These are phyloP conservation scores for Podila clonocystis DNA, from an alignment of 192 early-diverging fungal species.

Conservation along the genomic window DNA sequence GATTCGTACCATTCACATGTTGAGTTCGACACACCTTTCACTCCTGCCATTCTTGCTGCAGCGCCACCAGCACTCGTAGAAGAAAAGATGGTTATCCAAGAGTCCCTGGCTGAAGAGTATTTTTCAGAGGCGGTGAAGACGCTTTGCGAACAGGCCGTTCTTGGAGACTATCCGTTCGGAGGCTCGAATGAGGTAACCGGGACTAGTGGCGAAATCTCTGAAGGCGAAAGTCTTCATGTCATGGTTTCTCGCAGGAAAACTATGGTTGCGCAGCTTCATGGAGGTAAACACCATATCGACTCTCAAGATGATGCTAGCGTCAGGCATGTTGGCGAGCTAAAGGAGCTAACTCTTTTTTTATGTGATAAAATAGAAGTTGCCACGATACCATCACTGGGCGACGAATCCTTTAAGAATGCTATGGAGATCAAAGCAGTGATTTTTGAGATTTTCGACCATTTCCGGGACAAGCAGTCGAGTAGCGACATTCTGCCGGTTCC, in stretches of 20 bases:
- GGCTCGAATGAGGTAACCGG: slow-evolving; percentile 55
- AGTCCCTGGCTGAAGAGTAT: slow-evolving; percentile 30
- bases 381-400: slow-evolving; percentile 31
- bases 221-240: slow-evolving; percentile 58
- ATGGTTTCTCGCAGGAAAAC: slow-evolving; percentile 56
- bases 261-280: slow-evolving; percentile 46
- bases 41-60: slow-evolving; percentile 23
- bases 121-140: slow-evolving; percentile 51
- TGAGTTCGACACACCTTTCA: slow-evolving; percentile 47
- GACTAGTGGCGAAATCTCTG: slow-evolving; percentile 56
- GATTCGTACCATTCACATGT: slow-evolving; percentile 26
- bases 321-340: background rate
- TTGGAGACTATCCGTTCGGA: slow-evolving; percentile 65
- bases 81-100: slow-evolving; percentile 18
- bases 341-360: slow-evolving; percentile 4
- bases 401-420: slow-evolving; percentile 42
- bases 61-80: slow-evolving; percentile 41
- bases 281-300: slow-evolving; percentile 41
- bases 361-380: slow-evolving; percentile 20
- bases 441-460: slow-evolving; percentile 40
- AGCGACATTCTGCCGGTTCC: slow-evolving; percentile 37
- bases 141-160: slow-evolving; percentile 59
- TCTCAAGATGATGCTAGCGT: background rate
- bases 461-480: slow-evolving; percentile 31
- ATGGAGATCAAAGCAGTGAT: slow-evolving; percentile 48